These are phyloP conservation scores for Arabidopsis thaliana DNA, from an alignment of 345 rosid genomes.

Conservation along the genomic window DNA sequence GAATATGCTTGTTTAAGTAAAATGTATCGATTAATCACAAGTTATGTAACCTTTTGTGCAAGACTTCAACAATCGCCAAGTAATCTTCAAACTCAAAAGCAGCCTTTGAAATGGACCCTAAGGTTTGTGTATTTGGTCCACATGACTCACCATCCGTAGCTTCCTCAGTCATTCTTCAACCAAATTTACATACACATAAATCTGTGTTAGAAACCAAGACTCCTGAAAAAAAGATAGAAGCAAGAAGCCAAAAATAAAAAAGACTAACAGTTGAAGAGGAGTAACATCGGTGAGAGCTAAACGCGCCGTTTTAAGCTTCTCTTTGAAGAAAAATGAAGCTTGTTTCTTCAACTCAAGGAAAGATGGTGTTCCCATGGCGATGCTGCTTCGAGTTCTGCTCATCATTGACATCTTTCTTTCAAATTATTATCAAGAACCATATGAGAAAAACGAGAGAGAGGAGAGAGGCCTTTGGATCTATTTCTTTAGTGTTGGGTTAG, in stretches of 20 bases:
- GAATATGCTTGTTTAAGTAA: background rate
- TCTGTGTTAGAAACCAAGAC: background rate
- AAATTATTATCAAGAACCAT: background rate
- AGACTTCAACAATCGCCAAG: slow-evolving; percentile 73
- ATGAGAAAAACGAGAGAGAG: background rate
- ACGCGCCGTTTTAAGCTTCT: slow-evolving; percentile 89
- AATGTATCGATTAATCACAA: background rate
- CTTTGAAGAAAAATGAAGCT: slow-evolving; percentile 91
- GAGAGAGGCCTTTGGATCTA: background rate
- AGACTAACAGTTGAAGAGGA: slow-evolving; percentile 53
- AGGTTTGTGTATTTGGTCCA: slow-evolving; percentile 66
- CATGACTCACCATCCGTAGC: slow-evolving; percentile 69
- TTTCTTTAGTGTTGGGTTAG: slow-evolving; percentile 19
- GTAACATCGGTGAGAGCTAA: slow-evolving; percentile 91
- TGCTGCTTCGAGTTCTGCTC: slow-evolving; percentile 53
- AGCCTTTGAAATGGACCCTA: slow-evolving; percentile 79
- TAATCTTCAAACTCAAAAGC: slow-evolving; percentile 95
- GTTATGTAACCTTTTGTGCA: slow-evolving; percentile 68
- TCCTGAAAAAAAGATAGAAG: background rate
- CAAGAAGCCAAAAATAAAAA: background rate
- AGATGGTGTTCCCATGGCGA: slow-evolving; percentile 57
- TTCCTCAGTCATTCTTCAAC: slow-evolving; percentile 80
- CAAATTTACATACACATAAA: background rate
- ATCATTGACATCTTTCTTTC: slow-evolving; percentile 54
- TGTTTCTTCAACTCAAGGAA: slow-evolving; percentile 85